Evolutionary conservation across 257 asterid genomes (phyloP), one percentile per base, ranked within the genome.

Genomic region (Oldenlandia corymbosa): DNA sequence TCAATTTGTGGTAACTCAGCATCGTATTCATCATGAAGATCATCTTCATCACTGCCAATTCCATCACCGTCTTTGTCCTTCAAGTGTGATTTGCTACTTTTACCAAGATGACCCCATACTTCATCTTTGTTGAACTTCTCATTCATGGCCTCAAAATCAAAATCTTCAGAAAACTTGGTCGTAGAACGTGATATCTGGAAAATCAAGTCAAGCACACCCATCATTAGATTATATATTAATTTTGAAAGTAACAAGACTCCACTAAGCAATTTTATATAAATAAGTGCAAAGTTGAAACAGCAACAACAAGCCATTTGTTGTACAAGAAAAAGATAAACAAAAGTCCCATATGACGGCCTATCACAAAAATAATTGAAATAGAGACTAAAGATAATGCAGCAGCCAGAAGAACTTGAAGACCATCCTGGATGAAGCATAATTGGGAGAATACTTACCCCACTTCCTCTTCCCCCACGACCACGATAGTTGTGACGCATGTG

Each of bases 51-150:
- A 58, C 83, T 79, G 56, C 50, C 85, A 73, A 73, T 68, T 58
- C 53, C 94, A 58, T 84, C 75, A 62, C 81, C 90, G 66, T 83
- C 93, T 56, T 75, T 71, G 70, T 83, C 93, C 77, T 80, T 83
- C 23, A 68, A 56, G 27, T 73, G 84, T 47, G 77, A 70, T 62
- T 64, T 80, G 39, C 68, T 78, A 73, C 84, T 87, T 79, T 82
- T 92, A 39, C 98, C 98, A n/a, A 92, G 85, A 82, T 89, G 90
- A 53, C 98, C 98, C 98, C 98, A 92, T 2, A 92, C 98, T 81
- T 89, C 97, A 60, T 92, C 95, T 80, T 92, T 92, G 0, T 92
- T 89, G 79, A 92, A 92, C 74, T 87, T 92, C 73, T 92, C 98
- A 85, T 92, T 92, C 98, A 92, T 92, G 50, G 98, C 98, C 72